Evolutionary conservation across 2,329 filamentous ascomycete genomes (phyloP).

Genomic region (Beauveria pseudobassiana): DNA sequence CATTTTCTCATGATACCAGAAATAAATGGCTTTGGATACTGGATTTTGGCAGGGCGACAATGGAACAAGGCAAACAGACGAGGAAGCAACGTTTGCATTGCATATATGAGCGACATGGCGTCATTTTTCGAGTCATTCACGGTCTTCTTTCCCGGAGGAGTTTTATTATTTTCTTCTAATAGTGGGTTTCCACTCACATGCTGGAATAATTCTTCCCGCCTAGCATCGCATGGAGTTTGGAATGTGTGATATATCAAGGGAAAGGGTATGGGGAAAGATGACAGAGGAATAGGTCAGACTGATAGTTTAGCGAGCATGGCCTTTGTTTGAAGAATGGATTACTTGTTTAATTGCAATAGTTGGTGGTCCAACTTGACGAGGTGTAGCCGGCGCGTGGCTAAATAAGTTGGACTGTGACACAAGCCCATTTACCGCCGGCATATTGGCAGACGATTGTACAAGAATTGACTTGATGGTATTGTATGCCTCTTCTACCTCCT

Average conservation of each 20-base stretch:
- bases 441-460: too few relatives aligned
- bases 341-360: neutral
- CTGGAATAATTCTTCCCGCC: neutral
- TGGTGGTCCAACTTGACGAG: too few relatives aligned
- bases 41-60: neutral
- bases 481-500: too few relatives aligned
- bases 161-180: neutral
- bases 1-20: too few relatives aligned
- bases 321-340: neutral
- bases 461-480: too few relatives aligned
- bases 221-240: constrained; percentile 3
- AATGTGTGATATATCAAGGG: neutral
- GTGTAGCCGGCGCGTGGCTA: neutral
- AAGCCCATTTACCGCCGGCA: too few relatives aligned
- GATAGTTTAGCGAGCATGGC: constrained; percentile 4
- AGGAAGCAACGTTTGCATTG: neutral
- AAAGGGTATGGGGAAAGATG: neutral
- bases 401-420: neutral
- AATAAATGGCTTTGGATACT: neutral
- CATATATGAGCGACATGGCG: neutral
- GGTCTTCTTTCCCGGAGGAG: neutral
- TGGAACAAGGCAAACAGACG: too few relatives aligned
- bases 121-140: neutral
- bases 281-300: neutral
- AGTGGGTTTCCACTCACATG: neutral